Evolutionary conservation across 805 yeast genomes (phyloP), one percentile per base, ranked within the genome.

Genomic region (Lipomyces lipofer): DNA sequence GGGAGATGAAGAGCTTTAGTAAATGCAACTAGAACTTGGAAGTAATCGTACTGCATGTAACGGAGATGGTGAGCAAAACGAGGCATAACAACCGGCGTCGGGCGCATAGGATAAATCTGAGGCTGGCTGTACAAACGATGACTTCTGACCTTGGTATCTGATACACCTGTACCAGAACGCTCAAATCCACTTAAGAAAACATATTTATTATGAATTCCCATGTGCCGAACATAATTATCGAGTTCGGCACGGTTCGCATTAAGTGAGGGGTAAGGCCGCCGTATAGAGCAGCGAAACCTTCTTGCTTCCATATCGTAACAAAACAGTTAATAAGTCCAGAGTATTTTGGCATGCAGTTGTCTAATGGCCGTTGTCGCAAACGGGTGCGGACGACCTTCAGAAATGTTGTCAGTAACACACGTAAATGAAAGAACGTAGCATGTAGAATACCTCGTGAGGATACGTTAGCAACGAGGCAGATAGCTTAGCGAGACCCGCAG

Each of bases 171-270:
- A n/a, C n/a, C n/a, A n/a, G n/a, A n/a, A n/a, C n/a, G n/a, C n/a
- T n/a, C n/a, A n/a, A n/a, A n/a, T n/a, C n/a, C 33, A 7, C 12
- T 30, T 57, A 57, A 6, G 60, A 51, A 25, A 84, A 70, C n/a
- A 81, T 62, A 53, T 78, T 78, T 45, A 85, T 82, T 51, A 86
- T 82, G 30, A 94, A 69, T 68, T 94, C 99, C 98, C 98, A 94
- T 2, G 98, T 91, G 43, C 99, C 99, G 75, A 94, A 94, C 99
- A 94, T 94, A 64, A 94, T 92, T 68, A 94, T 90, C 66, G 96
- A 87, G 72, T 94, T 94, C 2, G 99, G 99, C 49, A 94, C 99
- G 0, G 99, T 94, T 71, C 99, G 82, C 74, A 94, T 79, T 66
- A 94, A 75, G 72, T 94, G 99, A 3, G 99, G 97, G 1, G 99